These are phyloP conservation scores for Bacidia rubella DNA, from an alignment of 495 filamentous ascomycete species.

Conservation along the genomic window DNA sequence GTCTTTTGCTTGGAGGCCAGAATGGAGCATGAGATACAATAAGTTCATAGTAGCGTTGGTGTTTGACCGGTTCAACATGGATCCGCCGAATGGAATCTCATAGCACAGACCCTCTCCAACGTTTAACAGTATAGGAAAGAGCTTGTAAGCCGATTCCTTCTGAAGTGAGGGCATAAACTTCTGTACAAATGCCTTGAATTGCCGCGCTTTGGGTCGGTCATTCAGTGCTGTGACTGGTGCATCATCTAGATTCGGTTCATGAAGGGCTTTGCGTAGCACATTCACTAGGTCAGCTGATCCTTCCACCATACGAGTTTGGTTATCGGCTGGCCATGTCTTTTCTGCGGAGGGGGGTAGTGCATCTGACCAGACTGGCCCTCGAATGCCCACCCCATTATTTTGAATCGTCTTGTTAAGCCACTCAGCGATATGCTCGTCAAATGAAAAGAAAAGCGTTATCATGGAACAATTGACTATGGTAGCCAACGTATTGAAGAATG, in stretches of 20 bases:
- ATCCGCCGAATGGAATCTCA: slow-evolving; percentile 1
- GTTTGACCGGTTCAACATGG: not conserved
- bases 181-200: not conserved
- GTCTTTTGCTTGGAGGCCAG: not conserved
- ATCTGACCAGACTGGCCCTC: not conserved
- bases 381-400: not conserved
- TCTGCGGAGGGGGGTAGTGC: not conserved
- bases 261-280: not conserved
- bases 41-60: not conserved
- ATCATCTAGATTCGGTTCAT: not conserved
- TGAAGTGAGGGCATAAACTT: not conserved
- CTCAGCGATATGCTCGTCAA: not conserved
- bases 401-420: not conserved
- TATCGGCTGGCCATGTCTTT: not conserved
- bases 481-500: not conserved
- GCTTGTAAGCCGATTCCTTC: not conserved
- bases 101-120: not conserved
- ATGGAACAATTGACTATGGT: not conserved
- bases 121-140: not conserved
- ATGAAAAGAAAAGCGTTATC: not conserved
- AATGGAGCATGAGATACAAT: not conserved
- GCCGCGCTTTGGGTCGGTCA: not conserved
- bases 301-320: not conserved
- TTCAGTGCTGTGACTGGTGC: not conserved
- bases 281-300: not conserved